Evolutionary conservation across 2,329 filamentous ascomycete species (phyloP).

Genomic region (Uncinocarpus reesii): DNA sequence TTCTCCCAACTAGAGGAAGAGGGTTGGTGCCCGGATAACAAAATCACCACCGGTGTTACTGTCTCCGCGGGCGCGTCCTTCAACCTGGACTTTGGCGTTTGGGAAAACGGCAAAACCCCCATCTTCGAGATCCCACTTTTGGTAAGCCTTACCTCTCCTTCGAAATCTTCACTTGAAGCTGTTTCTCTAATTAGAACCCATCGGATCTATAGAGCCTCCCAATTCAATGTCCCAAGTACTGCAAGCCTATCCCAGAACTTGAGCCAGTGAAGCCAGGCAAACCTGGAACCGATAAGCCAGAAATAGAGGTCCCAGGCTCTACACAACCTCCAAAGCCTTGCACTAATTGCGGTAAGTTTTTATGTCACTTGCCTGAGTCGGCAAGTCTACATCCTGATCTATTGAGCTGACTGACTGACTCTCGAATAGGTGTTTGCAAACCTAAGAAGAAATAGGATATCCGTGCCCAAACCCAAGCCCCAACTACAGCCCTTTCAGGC

Average conservation of each 20-base stretch:
- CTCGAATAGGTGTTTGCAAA: too few relatives aligned
- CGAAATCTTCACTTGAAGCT: too few relatives aligned
- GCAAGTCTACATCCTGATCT: too few relatives aligned
- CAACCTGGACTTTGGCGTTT: slow-evolving; percentile 6
- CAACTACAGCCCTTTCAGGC: too few relatives aligned
- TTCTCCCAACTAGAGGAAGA: slow-evolving; percentile 10
- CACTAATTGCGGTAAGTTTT: slow-evolving; percentile 5
- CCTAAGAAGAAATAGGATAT: too few relatives aligned
- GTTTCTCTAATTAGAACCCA: background rate
- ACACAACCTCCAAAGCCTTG: background rate
- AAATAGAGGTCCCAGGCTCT: background rate
- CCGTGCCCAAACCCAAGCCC: too few relatives aligned
- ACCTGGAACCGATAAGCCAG: background rate
- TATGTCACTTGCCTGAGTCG: too few relatives aligned
- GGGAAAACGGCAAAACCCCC: background rate
- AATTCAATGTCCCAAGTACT: slow-evolving; percentile 7
- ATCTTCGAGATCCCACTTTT: slow-evolving; percentile 11
- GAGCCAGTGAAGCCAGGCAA: background rate
- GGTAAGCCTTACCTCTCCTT: slow-evolving; percentile 1
- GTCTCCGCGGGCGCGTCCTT: background rate
- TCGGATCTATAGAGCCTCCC: slow-evolving; percentile 1
- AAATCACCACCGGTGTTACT: slow-evolving; percentile 5
- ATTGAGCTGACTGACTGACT: too few relatives aligned
- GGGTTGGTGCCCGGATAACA: slow-evolving; percentile 16
- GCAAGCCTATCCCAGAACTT: slow-evolving; percentile 7